These are phyloP conservation scores for Microcyclospora pomicola DNA, from an alignment of 2,329 filamentous ascomycete genomes.

Conservation along the genomic window DNA sequence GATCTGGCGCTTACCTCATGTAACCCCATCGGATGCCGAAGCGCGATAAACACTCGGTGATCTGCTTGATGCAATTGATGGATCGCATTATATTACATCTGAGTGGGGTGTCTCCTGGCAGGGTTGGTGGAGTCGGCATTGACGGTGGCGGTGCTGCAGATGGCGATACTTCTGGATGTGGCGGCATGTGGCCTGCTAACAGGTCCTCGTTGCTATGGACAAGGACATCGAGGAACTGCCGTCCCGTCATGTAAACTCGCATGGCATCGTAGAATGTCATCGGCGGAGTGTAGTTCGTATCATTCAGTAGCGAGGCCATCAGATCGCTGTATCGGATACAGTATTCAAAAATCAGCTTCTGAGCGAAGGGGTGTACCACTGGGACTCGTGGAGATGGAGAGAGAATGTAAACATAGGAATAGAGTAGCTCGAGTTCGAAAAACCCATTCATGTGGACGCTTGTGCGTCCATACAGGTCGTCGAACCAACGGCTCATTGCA, in stretches of 20 bases:
- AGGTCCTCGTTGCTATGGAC: constrained; percentile 38
- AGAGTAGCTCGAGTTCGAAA: constrained; percentile 78
- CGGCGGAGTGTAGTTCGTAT: constrained; percentile 47
- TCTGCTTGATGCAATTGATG: constrained; percentile 34
- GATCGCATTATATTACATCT: constrained; percentile 26
- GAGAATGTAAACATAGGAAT: constrained; percentile 81
- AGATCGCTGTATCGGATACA: constrained; percentile 67
- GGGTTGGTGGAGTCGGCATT: constrained; percentile 19
- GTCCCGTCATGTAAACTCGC: constrained; percentile 58
- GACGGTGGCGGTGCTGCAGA: constrained; percentile 21
- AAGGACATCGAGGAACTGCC: constrained; percentile 43
- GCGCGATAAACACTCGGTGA: constrained; percentile 30
- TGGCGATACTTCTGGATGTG: constrained; percentile 27
- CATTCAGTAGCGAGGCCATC: constrained; percentile 53
- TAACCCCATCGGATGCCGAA: constrained; percentile 37
- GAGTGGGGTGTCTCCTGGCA: constrained; percentile 16
- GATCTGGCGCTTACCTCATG: constrained; percentile 21
- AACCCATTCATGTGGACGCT: constrained; percentile 55
- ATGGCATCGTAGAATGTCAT: constrained; percentile 81
- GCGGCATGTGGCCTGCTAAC: constrained; percentile 25
- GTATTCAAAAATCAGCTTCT: constrained; percentile 69
- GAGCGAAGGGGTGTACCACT: constrained; percentile 59
- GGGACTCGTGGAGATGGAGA: constrained; percentile 66
- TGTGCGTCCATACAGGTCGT: constrained; percentile 54
- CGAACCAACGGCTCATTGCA: constrained; percentile 68